Evolutionary conservation across 345 rosid species (phyloP).

Genomic region (Citropsis articulata): DNA sequence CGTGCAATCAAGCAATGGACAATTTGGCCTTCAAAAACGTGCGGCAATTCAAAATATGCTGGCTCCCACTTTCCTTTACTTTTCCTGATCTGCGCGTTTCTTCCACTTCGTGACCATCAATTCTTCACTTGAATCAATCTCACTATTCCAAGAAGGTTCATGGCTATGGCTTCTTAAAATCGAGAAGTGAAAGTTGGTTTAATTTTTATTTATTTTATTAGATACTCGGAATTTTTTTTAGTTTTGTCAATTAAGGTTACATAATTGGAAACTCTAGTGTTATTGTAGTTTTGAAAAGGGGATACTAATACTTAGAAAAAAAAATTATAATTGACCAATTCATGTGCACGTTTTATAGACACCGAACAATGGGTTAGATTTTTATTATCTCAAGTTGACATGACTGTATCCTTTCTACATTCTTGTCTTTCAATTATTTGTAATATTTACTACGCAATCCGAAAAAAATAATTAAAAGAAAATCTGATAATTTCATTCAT

Average conservation of each 20-base stretch:
- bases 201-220: not conserved
- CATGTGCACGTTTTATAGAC: not conserved
- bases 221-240: too few species aligned
- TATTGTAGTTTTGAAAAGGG: not conserved
- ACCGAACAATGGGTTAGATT: conserved; percentile 1
- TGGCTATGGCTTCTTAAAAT: not conserved
- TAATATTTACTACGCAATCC: not conserved
- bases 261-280: not conserved
- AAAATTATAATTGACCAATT: not conserved
- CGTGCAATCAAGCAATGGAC: not conserved
- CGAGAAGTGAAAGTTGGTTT: not conserved
- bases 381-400: not conserved
- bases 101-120: conserved; percentile 15
- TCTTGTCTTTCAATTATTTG: not conserved
- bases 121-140: not conserved
- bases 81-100: conserved; percentile 12
- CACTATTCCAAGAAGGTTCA: not conserved
- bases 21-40: not conserved
- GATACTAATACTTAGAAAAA: not conserved
- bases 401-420: not conserved
- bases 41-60: not conserved
- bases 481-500: too few species aligned
- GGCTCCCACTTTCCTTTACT: conserved; percentile 12
- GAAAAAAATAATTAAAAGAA: too few species aligned
- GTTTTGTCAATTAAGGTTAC: not conserved